A percentile compares a stretch with the other conserved stretches of the same genome.
phyloP scores from a whole-genome alignment of 768 basidiomycete genomes.

The Harrya chromipes region DNA sequence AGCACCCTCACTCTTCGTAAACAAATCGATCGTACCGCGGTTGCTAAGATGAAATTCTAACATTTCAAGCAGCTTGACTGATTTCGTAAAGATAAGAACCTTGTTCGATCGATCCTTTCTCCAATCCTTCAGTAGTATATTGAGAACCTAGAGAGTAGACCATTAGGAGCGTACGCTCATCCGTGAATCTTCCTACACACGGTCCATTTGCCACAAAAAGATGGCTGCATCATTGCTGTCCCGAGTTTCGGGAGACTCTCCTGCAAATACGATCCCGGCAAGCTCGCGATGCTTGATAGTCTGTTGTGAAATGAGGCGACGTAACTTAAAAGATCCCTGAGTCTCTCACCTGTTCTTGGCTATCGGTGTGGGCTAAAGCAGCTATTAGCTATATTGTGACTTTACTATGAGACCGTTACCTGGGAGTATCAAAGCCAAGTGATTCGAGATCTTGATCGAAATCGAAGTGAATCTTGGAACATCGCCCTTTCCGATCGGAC shows the following conservation, averaged over 20 bases:
- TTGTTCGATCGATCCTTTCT: slow-evolving; percentile 70
- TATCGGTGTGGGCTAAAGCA: slow-evolving; percentile 60
- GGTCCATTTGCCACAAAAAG: slow-evolving; percentile 83
- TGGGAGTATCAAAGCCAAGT: slow-evolving; percentile 82
- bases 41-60: slow-evolving; percentile 70
- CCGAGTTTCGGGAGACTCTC: slow-evolving; percentile 57
- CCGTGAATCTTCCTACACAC: slow-evolving; percentile 40
- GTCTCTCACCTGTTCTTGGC: slow-evolving; percentile 56
- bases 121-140: slow-evolving; percentile 63
- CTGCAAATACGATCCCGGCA: slow-evolving; percentile 60
- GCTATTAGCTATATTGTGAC: neutral
- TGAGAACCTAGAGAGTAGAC: slow-evolving; percentile 53
- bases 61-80: slow-evolving; percentile 87
- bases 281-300: slow-evolving; percentile 58
- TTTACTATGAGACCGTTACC: slow-evolving; percentile 38
- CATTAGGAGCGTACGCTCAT: neutral
- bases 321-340: neutral
- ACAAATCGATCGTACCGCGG: slow-evolving; percentile 36
- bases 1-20: neutral
- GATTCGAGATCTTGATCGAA: slow-evolving; percentile 87
- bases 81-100: slow-evolving; percentile 91
- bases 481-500: slow-evolving; percentile 42
- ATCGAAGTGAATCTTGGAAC: slow-evolving; percentile 78
- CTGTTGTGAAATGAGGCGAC: slow-evolving; percentile 18
- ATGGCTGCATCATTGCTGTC: slow-evolving; percentile 56